Evolutionary conservation across 352 stramenopile genomes (phyloP).

Genomic region (Phytophthora capsici): DNA sequence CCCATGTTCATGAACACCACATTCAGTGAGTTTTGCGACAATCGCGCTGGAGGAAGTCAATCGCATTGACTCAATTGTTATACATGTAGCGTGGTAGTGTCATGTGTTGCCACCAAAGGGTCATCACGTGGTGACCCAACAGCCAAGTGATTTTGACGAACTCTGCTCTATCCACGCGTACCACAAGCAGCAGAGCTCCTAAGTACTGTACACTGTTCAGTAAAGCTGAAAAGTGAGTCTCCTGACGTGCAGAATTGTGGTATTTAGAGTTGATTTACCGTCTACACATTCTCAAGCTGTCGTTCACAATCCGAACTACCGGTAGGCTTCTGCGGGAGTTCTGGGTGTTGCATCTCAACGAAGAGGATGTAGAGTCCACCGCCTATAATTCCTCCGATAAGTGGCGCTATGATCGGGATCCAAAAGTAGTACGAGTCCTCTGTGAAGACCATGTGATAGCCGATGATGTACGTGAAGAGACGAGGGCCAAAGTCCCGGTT

Average conservation of each 20-base stretch:
- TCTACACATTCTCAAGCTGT: constrained; percentile 19
- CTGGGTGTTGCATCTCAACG: constrained; percentile 58
- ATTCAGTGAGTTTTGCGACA: constrained; percentile 13
- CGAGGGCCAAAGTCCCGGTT: constrained; percentile 58
- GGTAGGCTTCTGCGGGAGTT: constrained; percentile 16
- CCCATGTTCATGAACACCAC: not conserved
- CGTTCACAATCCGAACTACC: not conserved
- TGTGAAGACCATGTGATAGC: constrained; percentile 55
- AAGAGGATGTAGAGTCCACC: constrained; percentile 48
- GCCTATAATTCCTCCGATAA: constrained; percentile 43
- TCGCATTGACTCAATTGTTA: not conserved
- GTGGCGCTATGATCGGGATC: constrained; percentile 54
- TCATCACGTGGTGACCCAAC: not conserved
- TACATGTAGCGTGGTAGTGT: constrained; percentile 4
- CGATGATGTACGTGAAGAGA: constrained; percentile 36
- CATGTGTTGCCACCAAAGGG: constrained; percentile 6
- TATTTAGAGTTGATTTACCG: not conserved
- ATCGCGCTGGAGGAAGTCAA: not conserved
- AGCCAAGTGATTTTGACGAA: constrained; percentile 12
- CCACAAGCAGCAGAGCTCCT: not conserved
- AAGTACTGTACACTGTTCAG: not conserved
- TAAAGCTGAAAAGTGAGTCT: not conserved
- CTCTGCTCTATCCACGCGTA: constrained; percentile 12
- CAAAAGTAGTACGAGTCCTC: constrained; percentile 45
- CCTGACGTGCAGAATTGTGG: not conserved